These are phyloP conservation scores for Kazachstania sp. DNA, from an alignment of 1,139 yeast species.

Conservation along the genomic window DNA sequence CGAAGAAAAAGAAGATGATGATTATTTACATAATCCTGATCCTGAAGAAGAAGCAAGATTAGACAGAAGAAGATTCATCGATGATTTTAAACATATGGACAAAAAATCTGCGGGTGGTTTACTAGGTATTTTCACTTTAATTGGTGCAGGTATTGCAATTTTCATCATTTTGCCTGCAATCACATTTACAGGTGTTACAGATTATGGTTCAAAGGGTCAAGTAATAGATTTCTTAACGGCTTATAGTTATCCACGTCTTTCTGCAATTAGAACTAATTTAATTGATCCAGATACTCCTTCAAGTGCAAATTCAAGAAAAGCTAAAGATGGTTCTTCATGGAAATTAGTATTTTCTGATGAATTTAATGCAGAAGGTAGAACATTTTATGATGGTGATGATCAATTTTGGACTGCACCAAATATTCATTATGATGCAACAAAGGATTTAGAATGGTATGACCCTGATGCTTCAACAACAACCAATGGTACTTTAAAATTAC, in stretches of 20 bases:
- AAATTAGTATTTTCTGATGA: constrained; percentile 71
- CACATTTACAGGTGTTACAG: constrained; percentile 59
- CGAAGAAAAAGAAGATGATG: constrained; percentile 89
- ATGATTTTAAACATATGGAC: constrained; percentile 56
- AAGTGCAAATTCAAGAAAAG: constrained; percentile 39
- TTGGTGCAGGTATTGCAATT: constrained; percentile 52
- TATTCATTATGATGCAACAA: constrained; percentile 68
- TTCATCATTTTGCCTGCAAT: constrained; percentile 68
- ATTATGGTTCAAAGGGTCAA: constrained; percentile 15
- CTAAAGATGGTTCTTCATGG: constrained; percentile 55
- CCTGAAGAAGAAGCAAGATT: constrained; percentile 78
- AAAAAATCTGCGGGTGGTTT: constrained; percentile 49
- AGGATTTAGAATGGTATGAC: constrained; percentile 80
- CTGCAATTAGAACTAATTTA: constrained; percentile 53
- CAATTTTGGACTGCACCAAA: constrained; percentile 76
- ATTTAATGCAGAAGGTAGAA: constrained; percentile 72
- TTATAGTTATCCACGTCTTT: constrained; percentile 51
- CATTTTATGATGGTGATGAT: constrained; percentile 76
- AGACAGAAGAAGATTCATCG: constrained; percentile 52
- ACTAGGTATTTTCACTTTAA: constrained; percentile 47
- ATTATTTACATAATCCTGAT: constrained; percentile 86
- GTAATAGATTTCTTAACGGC: constrained; percentile 42
- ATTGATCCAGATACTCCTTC: constrained; percentile 77
- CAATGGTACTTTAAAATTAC: constrained; percentile 55
- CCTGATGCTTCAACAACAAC: constrained; percentile 71